A percentile compares a stretch with the other conserved stretches of the same genome.
These are phyloP conservation scores for Russula dissimulans DNA, from an alignment of 768 basidiomycete species.

Conservation along the genomic window DNA sequence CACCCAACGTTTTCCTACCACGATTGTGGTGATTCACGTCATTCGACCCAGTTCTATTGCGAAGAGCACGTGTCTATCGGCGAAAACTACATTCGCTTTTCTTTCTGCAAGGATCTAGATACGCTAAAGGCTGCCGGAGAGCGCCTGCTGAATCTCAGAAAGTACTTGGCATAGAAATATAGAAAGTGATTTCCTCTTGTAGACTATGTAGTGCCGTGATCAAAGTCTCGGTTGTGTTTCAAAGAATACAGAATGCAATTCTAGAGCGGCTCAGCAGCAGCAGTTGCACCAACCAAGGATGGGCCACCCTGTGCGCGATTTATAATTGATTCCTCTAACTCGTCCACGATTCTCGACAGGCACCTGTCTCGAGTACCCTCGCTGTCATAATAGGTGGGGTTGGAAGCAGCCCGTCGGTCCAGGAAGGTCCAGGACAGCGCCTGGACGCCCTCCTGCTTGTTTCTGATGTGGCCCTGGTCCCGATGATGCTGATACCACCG, in stretches of 20 bases:
- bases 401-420: conserved; percentile 55
- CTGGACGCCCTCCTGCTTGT: conserved; percentile 66
- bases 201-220: neutral
- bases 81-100: conserved; percentile 80
- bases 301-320: conserved; percentile 3
- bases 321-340: conserved; percentile 24
- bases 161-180: conserved; percentile 39
- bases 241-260: neutral
- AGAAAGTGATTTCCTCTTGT: neutral
- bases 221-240: neutral
- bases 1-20: conserved; percentile 20
- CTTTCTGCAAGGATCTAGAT: conserved; percentile 92
- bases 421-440: conserved; percentile 76
- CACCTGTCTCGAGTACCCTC: conserved; percentile 39
- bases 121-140: conserved; percentile 77
- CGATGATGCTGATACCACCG: conserved; percentile 39
- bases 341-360: conserved; percentile 65
- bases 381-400: conserved; percentile 80
- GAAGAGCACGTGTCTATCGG: conserved; percentile 79
- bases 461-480: conserved; percentile 31
- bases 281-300: neutral
- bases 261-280: neutral
- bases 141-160: conserved; percentile 63
- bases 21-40: neutral
- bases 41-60: conserved; percentile 70